Percentiles rank a stretch among this genome's conserved stretches.
Evolutionary conservation across 345 rosid genomes (phyloP).

Genomic region (Linum usitatissimum): DNA sequence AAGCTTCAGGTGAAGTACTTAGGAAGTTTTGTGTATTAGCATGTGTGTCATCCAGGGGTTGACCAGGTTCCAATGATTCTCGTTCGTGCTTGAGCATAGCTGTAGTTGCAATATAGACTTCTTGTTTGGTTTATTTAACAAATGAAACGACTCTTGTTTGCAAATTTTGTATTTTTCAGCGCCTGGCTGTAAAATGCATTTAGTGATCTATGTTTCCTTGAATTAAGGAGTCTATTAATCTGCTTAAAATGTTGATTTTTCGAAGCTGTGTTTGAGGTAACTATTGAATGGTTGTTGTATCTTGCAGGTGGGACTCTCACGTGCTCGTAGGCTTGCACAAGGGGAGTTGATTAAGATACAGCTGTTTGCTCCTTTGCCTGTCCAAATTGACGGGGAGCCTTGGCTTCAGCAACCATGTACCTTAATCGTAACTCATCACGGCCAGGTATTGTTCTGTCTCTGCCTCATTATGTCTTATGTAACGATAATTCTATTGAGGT

Average conservation of each 20-base stretch:
- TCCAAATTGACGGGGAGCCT: conserved; percentile 95
- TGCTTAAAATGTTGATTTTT: too few species aligned
- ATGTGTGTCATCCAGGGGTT: background rate
- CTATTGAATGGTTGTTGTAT: conserved; percentile 7
- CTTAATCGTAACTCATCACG: conserved; percentile 68
- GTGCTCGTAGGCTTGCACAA: conserved; percentile 92
- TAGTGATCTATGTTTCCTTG: too few species aligned
- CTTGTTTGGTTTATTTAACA: background rate
- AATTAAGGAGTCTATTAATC: too few species aligned
- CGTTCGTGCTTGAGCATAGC: background rate
- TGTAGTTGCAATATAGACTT: background rate
- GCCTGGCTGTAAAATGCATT: background rate
- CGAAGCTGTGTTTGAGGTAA: background rate
- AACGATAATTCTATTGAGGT: background rate
- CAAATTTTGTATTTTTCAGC: background rate
- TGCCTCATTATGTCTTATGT: conserved; percentile 8
- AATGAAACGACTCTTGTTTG: background rate
- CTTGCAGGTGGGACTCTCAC: conserved; percentile 85
- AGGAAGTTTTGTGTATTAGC: background rate
- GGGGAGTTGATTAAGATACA: conserved; percentile 83
- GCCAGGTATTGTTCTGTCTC: conserved; percentile 55
- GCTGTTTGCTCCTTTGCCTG: conserved; percentile 67
- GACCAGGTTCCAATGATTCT: too few species aligned
- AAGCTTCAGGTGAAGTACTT: conserved; percentile 58
- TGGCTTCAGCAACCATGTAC: conserved; percentile 88